phyloP scores from a whole-genome alignment of 2,329 filamentous ascomycete genomes.

The Alternaria sp. region DNA sequence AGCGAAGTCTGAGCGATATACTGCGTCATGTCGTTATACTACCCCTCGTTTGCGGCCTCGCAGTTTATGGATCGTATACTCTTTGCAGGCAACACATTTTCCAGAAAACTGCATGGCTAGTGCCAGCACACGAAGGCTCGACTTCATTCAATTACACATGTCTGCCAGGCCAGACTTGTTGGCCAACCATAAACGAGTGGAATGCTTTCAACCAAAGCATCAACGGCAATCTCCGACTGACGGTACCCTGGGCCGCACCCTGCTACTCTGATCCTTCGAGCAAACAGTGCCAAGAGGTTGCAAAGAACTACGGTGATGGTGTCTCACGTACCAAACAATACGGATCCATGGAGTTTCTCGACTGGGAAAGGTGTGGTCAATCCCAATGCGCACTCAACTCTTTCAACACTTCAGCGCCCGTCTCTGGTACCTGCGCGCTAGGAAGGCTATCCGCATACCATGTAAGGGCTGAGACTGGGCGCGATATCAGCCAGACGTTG shows the following conservation, averaged over 20 bases:
- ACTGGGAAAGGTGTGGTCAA: constrained; percentile 45
- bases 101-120: not conserved
- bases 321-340: constrained; percentile 40
- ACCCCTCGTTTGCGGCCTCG: constrained; percentile 14
- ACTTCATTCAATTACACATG: constrained; percentile 42
- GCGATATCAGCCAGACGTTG: constrained; percentile 41
- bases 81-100: constrained; percentile 4
- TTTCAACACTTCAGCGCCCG: constrained; percentile 31
- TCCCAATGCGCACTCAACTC: constrained; percentile 44
- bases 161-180: constrained; percentile 49
- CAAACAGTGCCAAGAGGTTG: constrained; percentile 32
- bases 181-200: constrained; percentile 44
- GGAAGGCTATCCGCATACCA: constrained; percentile 46
- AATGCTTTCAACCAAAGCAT: constrained; percentile 44
- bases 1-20: not conserved
- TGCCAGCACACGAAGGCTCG: not conserved
- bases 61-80: constrained; percentile 11
- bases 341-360: constrained; percentile 47
- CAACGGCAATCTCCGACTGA: constrained; percentile 37
- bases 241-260: constrained; percentile 43
- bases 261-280: constrained; percentile 36
- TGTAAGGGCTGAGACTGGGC: constrained; percentile 37
- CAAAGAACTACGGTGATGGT: constrained; percentile 35
- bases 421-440: constrained; percentile 41
- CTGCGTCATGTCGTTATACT: constrained; percentile 9